phyloP scores from a whole-genome alignment of 2,329 filamentous ascomycete species.

The Tolypocladium sp. region DNA sequence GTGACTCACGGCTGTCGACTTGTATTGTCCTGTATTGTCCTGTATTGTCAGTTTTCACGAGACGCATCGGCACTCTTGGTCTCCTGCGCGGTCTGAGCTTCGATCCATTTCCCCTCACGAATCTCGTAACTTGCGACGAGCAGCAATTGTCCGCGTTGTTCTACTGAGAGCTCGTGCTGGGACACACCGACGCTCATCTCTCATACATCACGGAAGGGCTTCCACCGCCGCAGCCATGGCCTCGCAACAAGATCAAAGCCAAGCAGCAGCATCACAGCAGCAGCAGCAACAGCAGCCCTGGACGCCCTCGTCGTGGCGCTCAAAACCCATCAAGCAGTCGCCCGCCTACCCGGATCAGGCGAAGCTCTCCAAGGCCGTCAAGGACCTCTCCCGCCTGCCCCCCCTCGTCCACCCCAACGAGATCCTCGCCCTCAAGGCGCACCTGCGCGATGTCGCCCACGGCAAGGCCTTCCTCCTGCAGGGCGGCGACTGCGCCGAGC shows the following conservation, averaged over 20 bases:
- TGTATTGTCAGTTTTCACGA: neutral
- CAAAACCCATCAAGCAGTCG: slow-evolving; percentile 70
- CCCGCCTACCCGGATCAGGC: slow-evolving; percentile 58
- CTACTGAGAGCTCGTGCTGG: neutral
- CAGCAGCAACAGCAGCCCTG: slow-evolving; percentile 24
- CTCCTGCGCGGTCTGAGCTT: neutral
- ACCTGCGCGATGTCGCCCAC: slow-evolving; percentile 74
- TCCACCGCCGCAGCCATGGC: neutral
- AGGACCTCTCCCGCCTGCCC: slow-evolving; percentile 60
- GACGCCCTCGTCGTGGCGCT: slow-evolving; percentile 61
- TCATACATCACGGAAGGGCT: neutral
- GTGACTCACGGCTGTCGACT: neutral
- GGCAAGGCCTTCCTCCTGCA: slow-evolving; percentile 92
- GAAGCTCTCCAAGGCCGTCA: slow-evolving; percentile 49
- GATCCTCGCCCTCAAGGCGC: slow-evolving; percentile 70
- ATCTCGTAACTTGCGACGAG: neutral
- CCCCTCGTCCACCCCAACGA: slow-evolving; percentile 73
- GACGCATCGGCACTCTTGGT: neutral
- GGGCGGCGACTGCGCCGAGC: slow-evolving; percentile 92
- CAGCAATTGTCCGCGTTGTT: neutral
- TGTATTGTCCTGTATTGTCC: neutral
- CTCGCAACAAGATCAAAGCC: neutral
- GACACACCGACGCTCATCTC: neutral
- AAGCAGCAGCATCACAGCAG: slow-evolving; percentile 2
- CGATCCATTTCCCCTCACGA: neutral